phyloP scores from a whole-genome alignment of 2,329 filamentous ascomycete genomes.

The Nothophoma quercina region DNA sequence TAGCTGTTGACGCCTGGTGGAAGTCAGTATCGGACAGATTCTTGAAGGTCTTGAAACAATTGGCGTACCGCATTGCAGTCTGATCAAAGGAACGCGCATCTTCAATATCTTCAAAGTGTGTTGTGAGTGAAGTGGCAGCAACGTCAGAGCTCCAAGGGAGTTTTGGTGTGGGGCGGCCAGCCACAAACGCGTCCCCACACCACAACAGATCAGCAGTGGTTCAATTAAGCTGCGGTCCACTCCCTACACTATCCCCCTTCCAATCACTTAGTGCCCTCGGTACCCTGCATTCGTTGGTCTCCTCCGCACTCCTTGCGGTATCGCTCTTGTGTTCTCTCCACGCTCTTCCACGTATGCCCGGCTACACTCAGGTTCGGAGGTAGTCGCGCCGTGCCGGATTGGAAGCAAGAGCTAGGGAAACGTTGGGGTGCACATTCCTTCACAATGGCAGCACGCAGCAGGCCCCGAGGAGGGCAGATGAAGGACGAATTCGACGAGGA shows the following conservation, averaged over 20 bases:
- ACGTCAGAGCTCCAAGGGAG: slow-evolving; percentile 23
- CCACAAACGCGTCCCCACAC: slow-evolving; percentile 19
- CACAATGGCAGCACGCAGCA: slow-evolving; percentile 56
- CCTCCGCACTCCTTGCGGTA: slow-evolving; percentile 15
- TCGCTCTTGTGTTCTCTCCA: slow-evolving; percentile 1
- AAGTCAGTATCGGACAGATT: slow-evolving; percentile 26
- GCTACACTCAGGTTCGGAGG: slow-evolving; percentile 3
- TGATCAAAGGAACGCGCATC: slow-evolving; percentile 74
- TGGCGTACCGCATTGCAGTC: slow-evolving; percentile 74
- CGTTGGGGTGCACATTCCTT: slow-evolving; percentile 10
- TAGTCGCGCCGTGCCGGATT: slow-evolving; percentile 16
- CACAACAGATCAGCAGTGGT: slow-evolving; percentile 25
- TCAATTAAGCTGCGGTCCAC: slow-evolving; percentile 30
- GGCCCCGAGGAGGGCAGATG: slow-evolving; percentile 52
- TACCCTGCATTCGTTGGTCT: slow-evolving; percentile 23
- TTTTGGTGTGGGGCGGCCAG: slow-evolving; percentile 25
- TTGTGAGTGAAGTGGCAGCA: slow-evolving; percentile 19
- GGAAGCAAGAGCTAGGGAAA: slow-evolving; percentile 13
- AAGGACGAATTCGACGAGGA: slow-evolving; percentile 62
- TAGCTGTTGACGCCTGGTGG: slow-evolving; percentile 94
- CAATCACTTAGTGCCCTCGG: slow-evolving; percentile 29
- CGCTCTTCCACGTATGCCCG: slow-evolving; percentile 14
- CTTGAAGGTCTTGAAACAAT: slow-evolving; percentile 14
- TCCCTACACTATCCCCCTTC: slow-evolving; percentile 27
- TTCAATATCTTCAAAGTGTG: slow-evolving; percentile 23